Evolutionary conservation across 345 rosid genomes (phyloP).

Genomic region (Brassica incana): DNA sequence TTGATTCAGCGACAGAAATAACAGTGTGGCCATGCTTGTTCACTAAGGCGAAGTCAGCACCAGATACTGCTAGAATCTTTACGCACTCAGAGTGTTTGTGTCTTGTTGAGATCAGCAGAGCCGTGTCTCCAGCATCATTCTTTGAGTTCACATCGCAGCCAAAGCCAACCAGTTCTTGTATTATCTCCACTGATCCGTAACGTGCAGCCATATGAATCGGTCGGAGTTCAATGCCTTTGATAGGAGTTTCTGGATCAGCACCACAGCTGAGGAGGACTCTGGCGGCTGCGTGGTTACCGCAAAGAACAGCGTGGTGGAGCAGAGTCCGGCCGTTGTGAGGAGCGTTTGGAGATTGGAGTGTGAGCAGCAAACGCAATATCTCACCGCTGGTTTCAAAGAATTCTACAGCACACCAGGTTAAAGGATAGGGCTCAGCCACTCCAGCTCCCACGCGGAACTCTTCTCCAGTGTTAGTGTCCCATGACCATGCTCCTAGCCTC

Average conservation of each 20-base stretch:
- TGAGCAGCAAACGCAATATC: slow-evolving; percentile 69
- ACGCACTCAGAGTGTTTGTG: slow-evolving; percentile 62
- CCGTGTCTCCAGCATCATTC: slow-evolving; percentile 78
- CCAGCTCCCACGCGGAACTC: slow-evolving; percentile 96
- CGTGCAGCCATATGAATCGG: slow-evolving; percentile 88
- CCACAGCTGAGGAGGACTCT: slow-evolving; percentile 64
- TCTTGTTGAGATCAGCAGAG: slow-evolving; percentile 66
- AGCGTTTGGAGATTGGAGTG: slow-evolving; percentile 45
- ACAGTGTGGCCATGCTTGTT: slow-evolving; percentile 52
- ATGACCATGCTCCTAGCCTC: slow-evolving; percentile 95
- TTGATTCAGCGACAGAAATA: slow-evolving; percentile 52
- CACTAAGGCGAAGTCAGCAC: slow-evolving; percentile 81
- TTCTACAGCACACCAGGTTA: slow-evolving; percentile 95
- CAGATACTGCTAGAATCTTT: slow-evolving; percentile 59
- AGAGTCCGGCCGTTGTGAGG: slow-evolving; percentile 77
- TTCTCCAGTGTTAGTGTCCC: slow-evolving; percentile 88
- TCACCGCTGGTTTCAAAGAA: slow-evolving; percentile 81
- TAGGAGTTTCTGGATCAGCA: slow-evolving; percentile 59
- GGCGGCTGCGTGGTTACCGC: slow-evolving; percentile 73
- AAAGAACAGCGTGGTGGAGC: slow-evolving; percentile 93
- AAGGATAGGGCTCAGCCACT: slow-evolving; percentile 85
- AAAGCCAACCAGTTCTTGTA: slow-evolving; percentile 58
- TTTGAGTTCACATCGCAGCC: slow-evolving; percentile 72
- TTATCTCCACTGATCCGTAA: slow-evolving; percentile 51
- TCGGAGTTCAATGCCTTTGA: slow-evolving; percentile 55